phyloP scores from a whole-genome alignment of 352 stramenopile genomes.

The Globisporangium emineosum region DNA sequence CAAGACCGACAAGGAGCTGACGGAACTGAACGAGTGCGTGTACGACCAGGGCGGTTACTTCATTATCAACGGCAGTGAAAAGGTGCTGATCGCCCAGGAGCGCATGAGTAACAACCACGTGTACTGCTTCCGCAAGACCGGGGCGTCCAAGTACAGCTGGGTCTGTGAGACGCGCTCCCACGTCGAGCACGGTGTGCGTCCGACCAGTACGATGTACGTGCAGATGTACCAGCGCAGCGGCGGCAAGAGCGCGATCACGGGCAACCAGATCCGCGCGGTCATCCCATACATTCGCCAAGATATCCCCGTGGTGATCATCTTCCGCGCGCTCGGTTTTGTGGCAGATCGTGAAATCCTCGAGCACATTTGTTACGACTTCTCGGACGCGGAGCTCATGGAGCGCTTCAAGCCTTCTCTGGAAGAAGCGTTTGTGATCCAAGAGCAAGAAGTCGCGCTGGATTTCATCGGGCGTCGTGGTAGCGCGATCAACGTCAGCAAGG shows the following conservation, averaged over 20 bases:
- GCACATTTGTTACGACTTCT: constrained; percentile 99
- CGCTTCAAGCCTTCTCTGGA: constrained; percentile 98
- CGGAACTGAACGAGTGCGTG: constrained; percentile 97
- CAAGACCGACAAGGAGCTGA: constrained; percentile 92
- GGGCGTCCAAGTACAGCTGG: constrained; percentile 95
- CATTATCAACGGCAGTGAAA: constrained; percentile 97
- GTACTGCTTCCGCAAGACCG: constrained; percentile 99
- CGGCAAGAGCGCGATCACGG: constrained; percentile 93
- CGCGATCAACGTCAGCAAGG: constrained; percentile 95
- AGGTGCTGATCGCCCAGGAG: constrained; percentile 99
- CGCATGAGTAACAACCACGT: constrained; percentile 99
- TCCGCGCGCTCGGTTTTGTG: constrained; percentile 95
- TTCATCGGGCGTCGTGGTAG: constrained; percentile 97
- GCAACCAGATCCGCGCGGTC: constrained; percentile 97
- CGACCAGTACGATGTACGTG: constrained; percentile 97
- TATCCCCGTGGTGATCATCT: constrained; percentile 99
- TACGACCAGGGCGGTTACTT: constrained; percentile 99
- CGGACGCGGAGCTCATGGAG: constrained; percentile 98
- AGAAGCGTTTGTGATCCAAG: constrained; percentile 98
- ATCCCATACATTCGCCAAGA: constrained; percentile 98
- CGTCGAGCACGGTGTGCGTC: constrained; percentile 93
- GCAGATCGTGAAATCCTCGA: constrained; percentile 99
- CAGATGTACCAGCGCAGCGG: constrained; percentile 98
- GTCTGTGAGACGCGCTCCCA: constrained; percentile 97
- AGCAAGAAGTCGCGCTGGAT: constrained; percentile 97